Evolutionary conservation across 2,329 filamentous ascomycete species (phyloP).

Genomic region (Neurospora sp.): DNA sequence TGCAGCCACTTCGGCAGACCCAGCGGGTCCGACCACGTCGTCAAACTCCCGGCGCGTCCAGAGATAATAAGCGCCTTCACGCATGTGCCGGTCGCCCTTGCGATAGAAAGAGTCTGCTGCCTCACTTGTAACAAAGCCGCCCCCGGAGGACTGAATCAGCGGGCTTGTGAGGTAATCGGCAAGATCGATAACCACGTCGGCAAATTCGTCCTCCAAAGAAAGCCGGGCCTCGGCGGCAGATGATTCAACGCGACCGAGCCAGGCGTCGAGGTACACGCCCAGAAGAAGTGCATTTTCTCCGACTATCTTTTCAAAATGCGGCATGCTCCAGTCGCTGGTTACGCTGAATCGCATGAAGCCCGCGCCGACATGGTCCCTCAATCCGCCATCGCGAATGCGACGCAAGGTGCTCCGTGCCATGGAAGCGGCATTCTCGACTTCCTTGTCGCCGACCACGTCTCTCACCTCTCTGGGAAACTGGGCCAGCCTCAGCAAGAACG

Average conservation of each 20-base stretch:
- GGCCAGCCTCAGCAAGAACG: conserved; percentile 67
- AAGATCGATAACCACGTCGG: conserved; percentile 70
- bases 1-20: conserved; percentile 57
- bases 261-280: conserved; percentile 77
- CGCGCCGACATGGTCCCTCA: conserved; percentile 46
- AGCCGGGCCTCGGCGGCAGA: not conserved
- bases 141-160: conserved; percentile 55
- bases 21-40: conserved; percentile 51
- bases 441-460: conserved; percentile 78
- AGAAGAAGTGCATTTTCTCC: conserved; percentile 86
- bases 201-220: conserved; percentile 53
- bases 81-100: conserved; percentile 67
- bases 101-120: conserved; percentile 76
- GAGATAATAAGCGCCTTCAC: conserved; percentile 87
- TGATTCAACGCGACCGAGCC: conserved; percentile 37
- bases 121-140: conserved; percentile 80
- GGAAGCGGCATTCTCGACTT: conserved; percentile 60
- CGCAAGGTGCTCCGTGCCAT: conserved; percentile 78
- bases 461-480: conserved; percentile 62
- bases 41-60: conserved; percentile 88
- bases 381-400: conserved; percentile 51
- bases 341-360: conserved; percentile 70
- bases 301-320: conserved; percentile 96
- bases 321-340: conserved; percentile 84
- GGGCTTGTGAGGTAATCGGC: conserved; percentile 72